Evolutionary conservation across 2,329 filamentous ascomycete genomes (phyloP).

Genomic region (Ophidiomyces ophidiicola): DNA sequence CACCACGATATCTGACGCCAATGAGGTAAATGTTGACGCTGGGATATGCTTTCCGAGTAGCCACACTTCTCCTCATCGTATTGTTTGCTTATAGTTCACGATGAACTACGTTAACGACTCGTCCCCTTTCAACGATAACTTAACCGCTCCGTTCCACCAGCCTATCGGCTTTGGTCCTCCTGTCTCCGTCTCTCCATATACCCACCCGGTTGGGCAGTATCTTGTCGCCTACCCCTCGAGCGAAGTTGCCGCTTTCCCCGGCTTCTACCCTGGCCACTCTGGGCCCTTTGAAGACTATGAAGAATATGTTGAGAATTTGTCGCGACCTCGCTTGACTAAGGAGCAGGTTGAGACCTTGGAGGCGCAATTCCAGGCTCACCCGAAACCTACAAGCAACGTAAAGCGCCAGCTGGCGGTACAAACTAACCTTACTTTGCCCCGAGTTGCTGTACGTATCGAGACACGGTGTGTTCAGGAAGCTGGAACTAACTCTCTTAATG

Average conservation of each 20-base stretch:
- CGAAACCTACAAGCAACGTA: conserved; percentile 39
- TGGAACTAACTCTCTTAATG: conserved; percentile 5
- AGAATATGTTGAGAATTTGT: conserved; percentile 37
- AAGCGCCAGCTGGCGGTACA: conserved; percentile 39
- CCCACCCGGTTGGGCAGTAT: conserved; percentile 10
- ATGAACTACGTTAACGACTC: conserved; percentile 33
- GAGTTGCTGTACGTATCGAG: conserved; percentile 35
- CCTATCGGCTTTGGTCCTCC: conserved; percentile 26
- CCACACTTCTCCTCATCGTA: too few relatives aligned
- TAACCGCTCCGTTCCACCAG: conserved; percentile 29
- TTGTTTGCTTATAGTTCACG: too few relatives aligned
- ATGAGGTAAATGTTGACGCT: too few relatives aligned
- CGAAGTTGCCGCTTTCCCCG: conserved; percentile 5
- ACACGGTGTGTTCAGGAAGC: neutral
- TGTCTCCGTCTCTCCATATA: conserved; percentile 1
- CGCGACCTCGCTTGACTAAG: conserved; percentile 39
- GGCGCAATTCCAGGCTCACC: conserved; percentile 38
- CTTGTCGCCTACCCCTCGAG: conserved; percentile 10
- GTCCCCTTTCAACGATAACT: conserved; percentile 27
- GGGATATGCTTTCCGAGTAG: too few relatives aligned
- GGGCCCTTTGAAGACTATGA: conserved; percentile 31
- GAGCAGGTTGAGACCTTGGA: conserved; percentile 41
- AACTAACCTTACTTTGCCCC: conserved; percentile 38
- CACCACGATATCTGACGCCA: too few relatives aligned
- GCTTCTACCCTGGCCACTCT: conserved; percentile 10